Evolutionary conservation across 305 asterid genomes (phyloP).

Genomic region (Salvia sclarea): DNA sequence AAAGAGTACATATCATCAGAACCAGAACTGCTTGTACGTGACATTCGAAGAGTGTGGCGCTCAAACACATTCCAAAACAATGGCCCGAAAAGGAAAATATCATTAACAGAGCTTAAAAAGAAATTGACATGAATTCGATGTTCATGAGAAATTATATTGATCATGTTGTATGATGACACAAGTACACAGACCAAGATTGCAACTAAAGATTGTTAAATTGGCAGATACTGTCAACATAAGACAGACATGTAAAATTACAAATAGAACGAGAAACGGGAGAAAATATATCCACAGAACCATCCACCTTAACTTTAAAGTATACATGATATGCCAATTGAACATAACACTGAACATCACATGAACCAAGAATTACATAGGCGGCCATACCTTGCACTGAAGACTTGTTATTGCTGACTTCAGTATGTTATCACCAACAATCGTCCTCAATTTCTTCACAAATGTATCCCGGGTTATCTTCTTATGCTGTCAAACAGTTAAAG

Average conservation of each 20-base stretch:
- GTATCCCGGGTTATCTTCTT: slow-evolving; percentile 64
- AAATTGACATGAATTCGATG: too few relatives aligned
- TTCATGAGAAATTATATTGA: too few relatives aligned
- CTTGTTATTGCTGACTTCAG: slow-evolving; percentile 57
- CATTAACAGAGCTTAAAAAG: too few relatives aligned
- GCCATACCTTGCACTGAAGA: slow-evolving; percentile 61
- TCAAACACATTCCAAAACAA: background rate
- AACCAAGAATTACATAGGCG: background rate
- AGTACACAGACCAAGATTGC: too few relatives aligned
- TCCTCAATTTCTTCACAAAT: slow-evolving; percentile 62
- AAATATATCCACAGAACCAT: background rate
- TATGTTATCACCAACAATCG: slow-evolving; percentile 68
- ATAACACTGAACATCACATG: background rate
- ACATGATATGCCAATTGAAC: background rate
- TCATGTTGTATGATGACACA: background rate
- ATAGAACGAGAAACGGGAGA: background rate
- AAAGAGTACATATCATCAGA: background rate
- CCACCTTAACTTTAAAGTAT: background rate
- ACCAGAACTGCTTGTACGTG: background rate
- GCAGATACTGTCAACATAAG: background rate
- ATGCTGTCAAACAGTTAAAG: slow-evolving; percentile 39
- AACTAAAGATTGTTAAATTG: background rate
- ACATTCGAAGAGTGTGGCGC: background rate
- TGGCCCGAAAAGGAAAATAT: background rate
- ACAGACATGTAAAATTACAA: too few relatives aligned